Percentiles rank a stretch among this genome's conserved stretches.
phyloP scores from a whole-genome alignment of 495 filamentous ascomycete species.

The Penicillium cosmopolitanum region DNA sequence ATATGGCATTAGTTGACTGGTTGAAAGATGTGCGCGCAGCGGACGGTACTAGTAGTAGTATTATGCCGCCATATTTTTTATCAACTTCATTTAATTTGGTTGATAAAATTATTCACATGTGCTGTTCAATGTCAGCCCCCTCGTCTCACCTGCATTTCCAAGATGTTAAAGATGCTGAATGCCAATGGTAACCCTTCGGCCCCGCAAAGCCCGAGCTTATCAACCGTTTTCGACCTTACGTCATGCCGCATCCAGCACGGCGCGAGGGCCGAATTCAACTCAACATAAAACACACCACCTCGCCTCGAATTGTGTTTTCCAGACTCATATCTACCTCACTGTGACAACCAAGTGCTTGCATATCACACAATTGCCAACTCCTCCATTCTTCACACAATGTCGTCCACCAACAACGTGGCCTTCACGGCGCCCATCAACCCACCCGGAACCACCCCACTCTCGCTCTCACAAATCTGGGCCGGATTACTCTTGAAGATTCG shows the following conservation, averaged over 20 bases:
- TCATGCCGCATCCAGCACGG: background rate
- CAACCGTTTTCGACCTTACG: background rate
- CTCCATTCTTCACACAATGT: slow-evolving; percentile 14
- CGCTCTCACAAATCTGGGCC: slow-evolving; percentile 51
- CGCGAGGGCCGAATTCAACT: slow-evolving; percentile 3
- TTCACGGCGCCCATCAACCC: slow-evolving; percentile 59
- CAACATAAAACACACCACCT: background rate
- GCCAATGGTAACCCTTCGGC: background rate
- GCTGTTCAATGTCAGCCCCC: too few relatives aligned
- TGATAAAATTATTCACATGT: too few relatives aligned
- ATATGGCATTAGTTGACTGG: too few relatives aligned
- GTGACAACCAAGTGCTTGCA: too few relatives aligned
- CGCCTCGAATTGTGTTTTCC: background rate
- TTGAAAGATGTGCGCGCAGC: too few relatives aligned
- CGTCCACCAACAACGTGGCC: slow-evolving; percentile 46
- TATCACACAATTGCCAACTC: background rate
- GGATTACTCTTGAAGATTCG: slow-evolving; percentile 55
- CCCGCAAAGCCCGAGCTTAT: slow-evolving; percentile 7
- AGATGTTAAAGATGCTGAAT: too few relatives aligned
- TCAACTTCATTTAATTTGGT: too few relatives aligned
- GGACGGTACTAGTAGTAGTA: too few relatives aligned
- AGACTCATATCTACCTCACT: background rate
- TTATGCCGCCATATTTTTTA: too few relatives aligned
- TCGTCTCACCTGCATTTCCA: too few relatives aligned
- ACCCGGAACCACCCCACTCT: slow-evolving; percentile 43